Percentiles rank a stretch among this genome's conserved stretches.
Conservation (phyloP, 352 stramenopile genomes). For the Nothophytophthora sp. region DNA sequence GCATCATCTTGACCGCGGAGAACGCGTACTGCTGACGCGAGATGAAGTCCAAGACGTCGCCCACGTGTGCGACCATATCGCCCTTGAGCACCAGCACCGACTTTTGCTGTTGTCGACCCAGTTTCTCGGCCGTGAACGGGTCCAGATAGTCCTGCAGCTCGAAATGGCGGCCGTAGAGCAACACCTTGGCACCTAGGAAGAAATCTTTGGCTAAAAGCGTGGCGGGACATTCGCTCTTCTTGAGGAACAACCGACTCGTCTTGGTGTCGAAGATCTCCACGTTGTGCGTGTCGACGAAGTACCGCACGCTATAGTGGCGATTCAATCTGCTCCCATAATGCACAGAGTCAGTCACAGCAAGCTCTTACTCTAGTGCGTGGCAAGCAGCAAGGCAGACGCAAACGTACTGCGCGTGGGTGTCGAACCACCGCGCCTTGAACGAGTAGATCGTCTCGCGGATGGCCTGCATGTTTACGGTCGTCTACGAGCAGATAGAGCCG, state of each 20-base stretch:
- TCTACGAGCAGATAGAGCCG: too few species aligned
- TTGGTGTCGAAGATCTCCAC: conserved; percentile 91
- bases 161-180: conserved; percentile 82
- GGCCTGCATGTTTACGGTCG: conserved; percentile 75
- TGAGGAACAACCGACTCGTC: conserved; percentile 90
- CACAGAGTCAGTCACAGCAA: neutral
- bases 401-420: conserved; percentile 69
- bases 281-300: conserved; percentile 78
- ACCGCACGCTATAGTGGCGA: conserved; percentile 77
- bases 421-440: conserved; percentile 84
- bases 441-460: conserved; percentile 78
- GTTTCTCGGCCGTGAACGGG: conserved; percentile 62
- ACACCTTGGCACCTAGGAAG: conserved; percentile 78
- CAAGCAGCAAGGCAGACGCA: neutral
- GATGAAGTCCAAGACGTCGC: conserved; percentile 54
- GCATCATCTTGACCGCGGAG: conserved; percentile 80
- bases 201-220: conserved; percentile 77
- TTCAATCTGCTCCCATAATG: conserved; percentile 50
- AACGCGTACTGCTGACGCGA: conserved; percentile 73
- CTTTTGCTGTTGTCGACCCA: conserved; percentile 72
- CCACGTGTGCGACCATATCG: conserved; percentile 48
- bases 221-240: conserved; percentile 84
- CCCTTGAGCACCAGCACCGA: conserved; percentile 68
- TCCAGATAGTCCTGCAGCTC: conserved; percentile 88
- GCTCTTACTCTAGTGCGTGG: neutral